A percentile compares a stretch with the other conserved stretches of the same genome.
phyloP scores from a whole-genome alignment of 495 filamentous ascomycete genomes.

The Penicillium antarcticum region DNA sequence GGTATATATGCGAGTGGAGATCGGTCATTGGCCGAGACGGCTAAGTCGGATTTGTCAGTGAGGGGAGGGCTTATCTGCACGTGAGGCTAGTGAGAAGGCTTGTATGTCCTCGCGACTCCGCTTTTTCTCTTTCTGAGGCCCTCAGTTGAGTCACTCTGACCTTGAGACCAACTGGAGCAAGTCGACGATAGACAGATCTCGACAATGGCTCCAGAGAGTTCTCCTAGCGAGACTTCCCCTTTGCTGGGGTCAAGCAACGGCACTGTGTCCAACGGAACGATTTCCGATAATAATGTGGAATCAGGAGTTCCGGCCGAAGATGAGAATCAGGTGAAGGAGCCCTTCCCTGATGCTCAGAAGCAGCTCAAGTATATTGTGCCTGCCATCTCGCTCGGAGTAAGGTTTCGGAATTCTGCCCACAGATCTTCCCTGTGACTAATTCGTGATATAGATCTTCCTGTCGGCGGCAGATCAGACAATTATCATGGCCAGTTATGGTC shows the following conservation, averaged over 20 bases:
- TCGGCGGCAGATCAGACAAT: conserved; percentile 79
- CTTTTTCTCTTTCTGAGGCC: background rate
- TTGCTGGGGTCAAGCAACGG: conserved; percentile 34
- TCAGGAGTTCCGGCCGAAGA: conserved; percentile 11
- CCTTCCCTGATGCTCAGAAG: conserved; percentile 25
- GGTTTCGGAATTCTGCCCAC: background rate
- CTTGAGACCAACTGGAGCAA: conserved; percentile 2
- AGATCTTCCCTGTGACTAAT: background rate
- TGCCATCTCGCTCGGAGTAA: conserved; percentile 51
- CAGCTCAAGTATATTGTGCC: conserved; percentile 47
- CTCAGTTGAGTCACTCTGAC: conserved; percentile 2
- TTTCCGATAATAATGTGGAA: conserved; percentile 21
- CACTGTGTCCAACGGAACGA: conserved; percentile 24
- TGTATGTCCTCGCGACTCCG: background rate
- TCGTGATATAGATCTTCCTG: conserved; percentile 54
- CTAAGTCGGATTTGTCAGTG: conserved; percentile 1
- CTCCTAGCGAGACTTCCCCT: conserved; percentile 40
- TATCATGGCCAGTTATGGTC: conserved; percentile 73
- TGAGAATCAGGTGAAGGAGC: conserved; percentile 22
- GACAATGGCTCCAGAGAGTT: conserved; percentile 25
- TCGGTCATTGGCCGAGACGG: conserved; percentile 1
- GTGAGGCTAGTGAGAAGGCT: conserved; percentile 1
- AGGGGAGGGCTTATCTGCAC: conserved; percentile 19
- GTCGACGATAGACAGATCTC: background rate
- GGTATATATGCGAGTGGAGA: background rate